A percentile compares a stretch with the other conserved stretches of the same genome.
Evolutionary conservation across 2,329 filamentous ascomycete species (phyloP).

Genomic region (Lachnum nothofagi): DNA sequence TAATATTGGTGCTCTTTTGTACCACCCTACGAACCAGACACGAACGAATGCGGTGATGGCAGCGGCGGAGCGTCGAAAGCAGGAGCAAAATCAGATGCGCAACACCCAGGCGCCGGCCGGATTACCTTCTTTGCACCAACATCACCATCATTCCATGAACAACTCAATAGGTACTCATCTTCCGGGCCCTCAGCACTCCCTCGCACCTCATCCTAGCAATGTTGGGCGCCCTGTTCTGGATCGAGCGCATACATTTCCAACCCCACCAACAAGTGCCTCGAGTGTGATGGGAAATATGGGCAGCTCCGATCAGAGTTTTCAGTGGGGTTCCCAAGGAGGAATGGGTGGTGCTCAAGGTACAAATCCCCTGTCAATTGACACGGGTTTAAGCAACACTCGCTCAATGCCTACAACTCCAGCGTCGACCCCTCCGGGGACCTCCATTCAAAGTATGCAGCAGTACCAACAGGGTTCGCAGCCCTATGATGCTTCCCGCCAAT

Average conservation of each 20-base stretch:
- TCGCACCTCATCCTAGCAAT: conserved; percentile 60
- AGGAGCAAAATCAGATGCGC: conserved; percentile 62
- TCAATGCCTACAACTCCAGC: conserved; percentile 89
- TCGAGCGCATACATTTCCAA: conserved; percentile 86
- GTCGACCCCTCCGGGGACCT: conserved; percentile 76
- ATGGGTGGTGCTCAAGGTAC: conserved; percentile 58
- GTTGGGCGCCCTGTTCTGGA: conserved; percentile 74
- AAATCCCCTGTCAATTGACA: conserved; percentile 77
- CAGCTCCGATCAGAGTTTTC: conserved; percentile 67
- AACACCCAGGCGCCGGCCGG: conserved; percentile 52
- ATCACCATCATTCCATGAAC: conserved; percentile 59
- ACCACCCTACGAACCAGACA: conserved; percentile 84
- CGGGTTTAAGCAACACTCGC: conserved; percentile 68
- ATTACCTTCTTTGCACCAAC: conserved; percentile 65
- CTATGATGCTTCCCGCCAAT: conserved; percentile 72
- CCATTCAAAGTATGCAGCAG: conserved; percentile 70
- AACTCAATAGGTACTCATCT: conserved; percentile 53
- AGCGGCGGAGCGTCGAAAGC: conserved; percentile 71
- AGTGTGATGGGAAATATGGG: conserved; percentile 72
- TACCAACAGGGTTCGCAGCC: conserved; percentile 63
- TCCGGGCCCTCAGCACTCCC: conserved; percentile 41
- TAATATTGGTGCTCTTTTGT: conserved; percentile 88
- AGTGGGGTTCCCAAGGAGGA: conserved; percentile 62
- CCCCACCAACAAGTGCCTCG: conserved; percentile 87
- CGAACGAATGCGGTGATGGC: conserved; percentile 83